Evolutionary conservation across 1,284 basidiomycete species (phyloP).

Genomic region (Apiotrichum domesticum): DNA sequence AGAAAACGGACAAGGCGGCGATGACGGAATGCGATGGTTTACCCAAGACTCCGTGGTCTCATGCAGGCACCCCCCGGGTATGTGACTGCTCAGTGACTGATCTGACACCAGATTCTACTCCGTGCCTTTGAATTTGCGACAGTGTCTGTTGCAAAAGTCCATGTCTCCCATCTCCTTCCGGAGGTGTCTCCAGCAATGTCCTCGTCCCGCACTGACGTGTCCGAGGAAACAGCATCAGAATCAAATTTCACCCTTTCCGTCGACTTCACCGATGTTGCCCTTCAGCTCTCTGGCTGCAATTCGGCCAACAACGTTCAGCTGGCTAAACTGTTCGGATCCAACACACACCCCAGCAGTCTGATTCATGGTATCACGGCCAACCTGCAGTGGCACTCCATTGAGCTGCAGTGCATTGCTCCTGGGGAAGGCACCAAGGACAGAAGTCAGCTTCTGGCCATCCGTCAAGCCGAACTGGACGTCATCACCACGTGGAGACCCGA

Average conservation of each 20-base stretch:
- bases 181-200: constrained; percentile 11
- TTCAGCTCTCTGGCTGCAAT: constrained; percentile 29
- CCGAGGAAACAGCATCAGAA: background rate
- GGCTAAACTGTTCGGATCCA: constrained; percentile 37
- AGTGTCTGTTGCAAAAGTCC: constrained; percentile 21
- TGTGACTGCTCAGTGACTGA: background rate
- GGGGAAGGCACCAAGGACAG: constrained; percentile 25
- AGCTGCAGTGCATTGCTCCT: constrained; percentile 31
- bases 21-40: background rate
- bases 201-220: constrained; percentile 8
- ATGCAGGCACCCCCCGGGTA: constrained; percentile 19
- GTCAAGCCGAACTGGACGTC: constrained; percentile 30
- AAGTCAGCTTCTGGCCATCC: constrained; percentile 30
- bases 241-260: constrained; percentile 27
- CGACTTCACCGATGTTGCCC: constrained; percentile 20
- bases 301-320: constrained; percentile 33
- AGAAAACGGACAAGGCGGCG: background rate
- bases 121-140: constrained; percentile 33
- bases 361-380: constrained; percentile 31
- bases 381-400: constrained; percentile 27
- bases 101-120: constrained; percentile 29
- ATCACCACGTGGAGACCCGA: constrained; percentile 37
- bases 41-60: background rate
- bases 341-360: constrained; percentile 21
- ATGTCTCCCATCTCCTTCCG: constrained; percentile 24